Conservation (phyloP, 768 basidiomycete species). For the Termitomyces sp. region DNA sequence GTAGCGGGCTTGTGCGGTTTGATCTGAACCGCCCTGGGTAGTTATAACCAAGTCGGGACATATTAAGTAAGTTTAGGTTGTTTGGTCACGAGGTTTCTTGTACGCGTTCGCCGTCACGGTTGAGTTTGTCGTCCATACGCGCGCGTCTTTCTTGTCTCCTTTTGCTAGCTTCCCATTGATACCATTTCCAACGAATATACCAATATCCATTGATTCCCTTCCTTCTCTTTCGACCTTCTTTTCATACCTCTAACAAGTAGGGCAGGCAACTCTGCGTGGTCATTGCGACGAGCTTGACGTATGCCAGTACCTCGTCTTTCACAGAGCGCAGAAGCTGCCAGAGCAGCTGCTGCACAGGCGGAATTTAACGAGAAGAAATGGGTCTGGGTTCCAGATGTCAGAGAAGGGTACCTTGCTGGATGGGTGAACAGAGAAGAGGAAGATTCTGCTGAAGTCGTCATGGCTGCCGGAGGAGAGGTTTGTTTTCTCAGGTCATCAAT, state of each 20-base stretch:
- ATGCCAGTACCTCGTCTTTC: slow-evolving; percentile 52
- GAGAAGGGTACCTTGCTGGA: slow-evolving; percentile 90
- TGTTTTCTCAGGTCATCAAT: slow-evolving; percentile 14
- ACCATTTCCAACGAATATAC: slow-evolving; percentile 9
- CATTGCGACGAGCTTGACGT: neutral
- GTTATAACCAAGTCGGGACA: slow-evolving; percentile 21
- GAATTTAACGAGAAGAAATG: slow-evolving; percentile 98
- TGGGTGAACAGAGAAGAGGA: slow-evolving; percentile 90
- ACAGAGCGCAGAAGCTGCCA: slow-evolving; percentile 67
- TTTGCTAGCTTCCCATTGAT: slow-evolving; percentile 11
- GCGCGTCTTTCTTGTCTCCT: slow-evolving; percentile 11
- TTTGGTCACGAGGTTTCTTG: slow-evolving; percentile 16
- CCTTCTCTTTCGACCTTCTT: neutral
- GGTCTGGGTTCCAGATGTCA: slow-evolving; percentile 96
- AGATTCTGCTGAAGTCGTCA: slow-evolving; percentile 78
- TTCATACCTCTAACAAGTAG: neutral
- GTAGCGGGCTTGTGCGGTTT: too few relatives aligned
- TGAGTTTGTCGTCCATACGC: slow-evolving; percentile 13
- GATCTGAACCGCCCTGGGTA: too few relatives aligned
- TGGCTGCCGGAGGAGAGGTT: slow-evolving; percentile 85
- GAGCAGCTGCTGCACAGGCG: slow-evolving; percentile 86
- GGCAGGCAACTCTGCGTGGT: too few relatives aligned
- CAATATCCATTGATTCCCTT: neutral
- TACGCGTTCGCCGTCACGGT: slow-evolving; percentile 16
- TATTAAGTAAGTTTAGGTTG: slow-evolving; percentile 25